A percentile compares a stretch with the other conserved stretches of the same genome.
These are phyloP conservation scores for Sporothrix luriei DNA, from an alignment of 2,329 filamentous ascomycete genomes.

Conservation along the genomic window DNA sequence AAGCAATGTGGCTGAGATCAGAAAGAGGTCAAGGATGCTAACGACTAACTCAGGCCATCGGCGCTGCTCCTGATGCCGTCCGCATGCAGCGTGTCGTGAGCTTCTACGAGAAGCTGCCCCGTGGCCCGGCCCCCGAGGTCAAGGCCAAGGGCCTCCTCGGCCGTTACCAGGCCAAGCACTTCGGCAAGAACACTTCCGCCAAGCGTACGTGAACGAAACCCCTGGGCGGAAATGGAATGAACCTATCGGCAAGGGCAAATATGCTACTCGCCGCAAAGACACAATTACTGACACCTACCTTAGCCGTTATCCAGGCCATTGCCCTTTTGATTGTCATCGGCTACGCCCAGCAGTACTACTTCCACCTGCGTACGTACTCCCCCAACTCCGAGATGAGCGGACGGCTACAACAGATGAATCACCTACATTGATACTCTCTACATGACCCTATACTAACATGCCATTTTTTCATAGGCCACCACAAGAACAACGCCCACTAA, in stretches of 20 bases:
- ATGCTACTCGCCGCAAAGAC: neutral
- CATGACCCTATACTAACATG: neutral
- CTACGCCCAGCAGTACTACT: conserved; percentile 99
- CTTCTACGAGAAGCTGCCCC: conserved; percentile 98
- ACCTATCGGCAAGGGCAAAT: neutral
- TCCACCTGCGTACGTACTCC: conserved; percentile 85
- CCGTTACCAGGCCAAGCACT: conserved; percentile 85
- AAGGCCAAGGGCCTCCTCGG: conserved; percentile 81
- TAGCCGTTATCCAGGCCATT: conserved; percentile 88
- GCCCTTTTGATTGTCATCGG: conserved; percentile 76
- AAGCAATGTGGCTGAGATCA: neutral
- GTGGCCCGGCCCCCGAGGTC: conserved; percentile 81
- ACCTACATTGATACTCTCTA: neutral
- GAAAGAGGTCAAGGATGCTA: neutral
- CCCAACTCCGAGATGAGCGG: no score
- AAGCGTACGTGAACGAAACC: conserved; percentile 70
- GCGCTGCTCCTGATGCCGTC: conserved; percentile 89
- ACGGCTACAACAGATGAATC: neutral
- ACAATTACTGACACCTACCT: conserved; percentile 28
- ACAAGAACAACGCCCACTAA: conserved; percentile 99
- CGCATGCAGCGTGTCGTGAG: conserved; percentile 97
- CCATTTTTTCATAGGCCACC: conserved; percentile 70
- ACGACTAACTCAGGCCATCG: conserved; percentile 70
- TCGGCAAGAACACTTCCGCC: conserved; percentile 87
- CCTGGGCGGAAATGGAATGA: neutral